These are phyloP conservation scores for Yamadazyma membranifaciens DNA, from an alignment of 1,139 yeast species.

Conservation along the genomic window DNA sequence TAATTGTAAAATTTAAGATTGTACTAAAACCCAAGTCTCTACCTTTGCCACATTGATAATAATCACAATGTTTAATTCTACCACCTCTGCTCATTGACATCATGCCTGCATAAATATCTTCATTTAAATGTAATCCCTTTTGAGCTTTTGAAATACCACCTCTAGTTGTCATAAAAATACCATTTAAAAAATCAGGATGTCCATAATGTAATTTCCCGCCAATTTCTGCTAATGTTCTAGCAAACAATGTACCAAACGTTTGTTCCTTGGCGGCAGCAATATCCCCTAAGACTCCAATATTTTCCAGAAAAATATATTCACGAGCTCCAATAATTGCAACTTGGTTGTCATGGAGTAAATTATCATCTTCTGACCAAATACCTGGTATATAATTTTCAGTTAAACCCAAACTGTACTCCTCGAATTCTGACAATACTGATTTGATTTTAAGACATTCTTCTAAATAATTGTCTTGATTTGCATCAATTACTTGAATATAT, in stretches of 20 bases:
- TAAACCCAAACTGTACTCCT: conserved; percentile 46
- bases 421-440: conserved; percentile 76
- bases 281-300: conserved; percentile 83
- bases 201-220: conserved; percentile 92
- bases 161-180: conserved; percentile 82
- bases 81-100: conserved; percentile 81
- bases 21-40: conserved; percentile 87
- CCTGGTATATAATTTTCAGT: conserved; percentile 49
- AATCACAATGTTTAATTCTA: conserved; percentile 82
- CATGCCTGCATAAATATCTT: conserved; percentile 92
- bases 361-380: conserved; percentile 13
- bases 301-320: conserved; percentile 85
- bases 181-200: conserved; percentile 86
- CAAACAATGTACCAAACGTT: conserved; percentile 87
- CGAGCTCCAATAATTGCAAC: conserved; percentile 89
- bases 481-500: conserved; percentile 82
- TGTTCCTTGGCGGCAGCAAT: conserved; percentile 94
- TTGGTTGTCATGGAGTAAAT: conserved; percentile 9
- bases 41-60: conserved; percentile 89
- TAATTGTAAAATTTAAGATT: conserved; percentile 78
- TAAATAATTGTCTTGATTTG: conserved; percentile 83
- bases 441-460: conserved; percentile 85
- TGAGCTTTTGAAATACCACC: conserved; percentile 93
- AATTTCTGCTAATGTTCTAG: conserved; percentile 78
- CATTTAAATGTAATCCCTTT: conserved; percentile 80